These are phyloP conservation scores for Nymphaea colorata DNA, from an alignment of 164 flowering plant genomes.

Conservation along the genomic window DNA sequence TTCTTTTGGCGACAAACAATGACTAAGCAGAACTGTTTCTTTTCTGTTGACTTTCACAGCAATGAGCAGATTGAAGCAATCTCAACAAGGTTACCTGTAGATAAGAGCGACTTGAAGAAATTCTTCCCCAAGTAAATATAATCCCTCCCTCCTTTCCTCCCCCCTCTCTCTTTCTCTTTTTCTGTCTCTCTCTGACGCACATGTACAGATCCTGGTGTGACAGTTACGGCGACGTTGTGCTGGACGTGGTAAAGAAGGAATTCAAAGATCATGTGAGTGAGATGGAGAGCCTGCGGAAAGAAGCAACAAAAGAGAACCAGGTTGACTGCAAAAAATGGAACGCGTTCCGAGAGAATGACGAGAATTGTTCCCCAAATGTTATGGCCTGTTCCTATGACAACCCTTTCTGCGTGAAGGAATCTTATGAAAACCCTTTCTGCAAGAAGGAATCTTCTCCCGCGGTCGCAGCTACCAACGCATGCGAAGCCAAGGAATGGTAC, in stretches of 20 bases:
- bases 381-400: not conserved
- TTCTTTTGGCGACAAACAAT: not conserved
- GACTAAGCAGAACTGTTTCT: not conserved
- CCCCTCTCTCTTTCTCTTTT: not conserved
- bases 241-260: slow-evolving; percentile 77
- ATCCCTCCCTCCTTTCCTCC: too few species aligned
- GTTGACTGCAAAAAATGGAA: slow-evolving; percentile 29
- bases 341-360: slow-evolving; percentile 21
- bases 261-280: slow-evolving; percentile 76
- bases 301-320: slow-evolving; percentile 19
- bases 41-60: slow-evolving; percentile 17
- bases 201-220: slow-evolving; percentile 62
- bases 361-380: slow-evolving; percentile 59
- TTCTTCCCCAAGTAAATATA: slow-evolving; percentile 65
- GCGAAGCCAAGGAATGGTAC: not conserved
- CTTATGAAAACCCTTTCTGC: slow-evolving; percentile 9
- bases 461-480: not conserved
- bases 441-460: slow-evolving; percentile 3
- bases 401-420: too few species aligned
- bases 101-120: slow-evolving; percentile 62
- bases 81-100: slow-evolving; percentile 73
- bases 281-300: slow-evolving; percentile 37
- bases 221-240: slow-evolving; percentile 55
- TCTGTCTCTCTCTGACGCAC: not conserved
- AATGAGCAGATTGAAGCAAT: slow-evolving; percentile 71